A percentile compares a stretch with the other conserved stretches of the same genome.
These are phyloP conservation scores for Mucuna pruriens DNA, from an alignment of 306 rosid genomes.

Conservation along the genomic window DNA sequence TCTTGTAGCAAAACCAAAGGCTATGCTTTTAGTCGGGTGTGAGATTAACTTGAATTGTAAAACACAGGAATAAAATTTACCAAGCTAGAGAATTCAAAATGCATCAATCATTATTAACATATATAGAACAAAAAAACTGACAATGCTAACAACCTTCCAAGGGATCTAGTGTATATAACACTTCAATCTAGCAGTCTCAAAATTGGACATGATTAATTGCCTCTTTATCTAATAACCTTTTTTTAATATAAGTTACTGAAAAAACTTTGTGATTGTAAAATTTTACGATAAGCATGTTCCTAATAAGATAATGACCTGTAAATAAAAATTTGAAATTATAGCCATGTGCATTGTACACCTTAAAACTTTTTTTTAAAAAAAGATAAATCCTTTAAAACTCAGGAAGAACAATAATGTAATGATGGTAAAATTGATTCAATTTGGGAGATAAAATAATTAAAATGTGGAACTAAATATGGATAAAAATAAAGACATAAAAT, in stretches of 20 bases:
- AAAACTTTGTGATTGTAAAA: not conserved
- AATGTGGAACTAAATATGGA: not conserved
- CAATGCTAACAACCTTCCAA: not conserved
- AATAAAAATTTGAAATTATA: not conserved
- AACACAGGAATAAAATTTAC: not conserved
- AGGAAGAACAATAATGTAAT: not conserved
- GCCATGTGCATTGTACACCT: not conserved
- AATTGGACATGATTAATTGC: not conserved
- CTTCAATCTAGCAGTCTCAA: not conserved
- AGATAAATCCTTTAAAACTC: not conserved
- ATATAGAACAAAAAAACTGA: not conserved
- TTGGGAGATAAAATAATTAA: not conserved
- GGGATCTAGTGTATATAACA: not conserved
- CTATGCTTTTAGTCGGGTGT: not conserved
- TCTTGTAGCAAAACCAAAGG: not conserved
- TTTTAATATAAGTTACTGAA: not conserved
- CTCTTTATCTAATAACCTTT: not conserved
- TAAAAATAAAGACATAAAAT: not conserved
- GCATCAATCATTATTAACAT: not conserved
- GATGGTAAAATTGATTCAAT: not conserved
- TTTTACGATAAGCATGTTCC: not conserved
- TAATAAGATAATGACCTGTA: not conserved
- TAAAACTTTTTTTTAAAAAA: not conserved
- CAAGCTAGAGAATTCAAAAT: conserved; percentile 11
- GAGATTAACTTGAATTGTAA: not conserved